Percentiles rank a stretch among this genome's conserved stretches.
phyloP scores from a whole-genome alignment of 257 asterid genomes.

The Oldenlandia corymbosa region DNA sequence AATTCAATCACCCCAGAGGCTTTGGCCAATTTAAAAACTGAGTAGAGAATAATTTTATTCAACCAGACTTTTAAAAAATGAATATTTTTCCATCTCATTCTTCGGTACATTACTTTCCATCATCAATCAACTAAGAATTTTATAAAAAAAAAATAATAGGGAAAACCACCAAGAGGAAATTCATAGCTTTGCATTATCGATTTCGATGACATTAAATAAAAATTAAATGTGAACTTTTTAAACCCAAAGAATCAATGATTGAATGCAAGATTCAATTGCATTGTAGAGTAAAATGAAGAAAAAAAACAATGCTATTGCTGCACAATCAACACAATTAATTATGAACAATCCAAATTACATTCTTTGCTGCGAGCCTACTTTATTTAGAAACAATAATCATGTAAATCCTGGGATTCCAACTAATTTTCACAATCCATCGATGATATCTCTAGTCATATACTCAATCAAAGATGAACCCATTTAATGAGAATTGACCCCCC shows the following conservation, averaged over 20 bases:
- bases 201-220: background rate
- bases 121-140: background rate
- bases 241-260: background rate
- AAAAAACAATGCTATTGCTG: too few species aligned
- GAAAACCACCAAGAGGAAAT: background rate
- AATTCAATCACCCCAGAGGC: background rate
- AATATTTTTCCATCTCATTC: background rate
- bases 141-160: too few species aligned
- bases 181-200: background rate
- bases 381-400: too few species aligned
- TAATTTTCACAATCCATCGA: too few species aligned
- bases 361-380: too few species aligned
- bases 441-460: too few species aligned
- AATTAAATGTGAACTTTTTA: slow-evolving; percentile 1
- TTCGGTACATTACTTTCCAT: background rate
- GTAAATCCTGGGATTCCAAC: too few species aligned
- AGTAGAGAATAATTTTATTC: background rate
- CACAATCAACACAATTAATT: too few species aligned
- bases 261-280: slow-evolving; percentile 9
- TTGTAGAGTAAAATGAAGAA: too few species aligned
- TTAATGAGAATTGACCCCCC: too few species aligned
- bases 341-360: too few species aligned
- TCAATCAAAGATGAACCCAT: too few species aligned
- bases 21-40: background rate
- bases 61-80: background rate